These are phyloP conservation scores for Cladosporium sp. DNA, from an alignment of 2,329 filamentous ascomycete genomes.

Conservation along the genomic window DNA sequence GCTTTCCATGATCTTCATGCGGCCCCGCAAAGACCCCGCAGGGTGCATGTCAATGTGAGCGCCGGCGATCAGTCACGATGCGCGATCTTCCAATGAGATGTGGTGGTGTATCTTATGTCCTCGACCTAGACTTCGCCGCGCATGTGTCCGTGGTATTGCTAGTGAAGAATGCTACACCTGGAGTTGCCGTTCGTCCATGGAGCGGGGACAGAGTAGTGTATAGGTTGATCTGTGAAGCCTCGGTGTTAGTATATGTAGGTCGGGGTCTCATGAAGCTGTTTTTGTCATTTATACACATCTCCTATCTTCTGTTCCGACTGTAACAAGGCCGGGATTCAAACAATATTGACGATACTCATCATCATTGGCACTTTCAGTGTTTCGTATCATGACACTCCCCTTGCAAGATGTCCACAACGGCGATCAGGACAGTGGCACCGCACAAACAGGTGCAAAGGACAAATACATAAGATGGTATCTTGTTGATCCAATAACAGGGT, in stretches of 20 bases:
- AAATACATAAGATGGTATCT: slow-evolving; percentile 23
- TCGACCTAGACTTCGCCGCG: no score
- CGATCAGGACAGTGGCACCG: slow-evolving; percentile 18
- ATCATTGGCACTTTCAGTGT: neutral
- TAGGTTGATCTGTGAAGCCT: neutral
- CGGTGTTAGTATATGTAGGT: neutral
- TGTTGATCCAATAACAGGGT: neutral
- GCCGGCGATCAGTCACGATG: no score
- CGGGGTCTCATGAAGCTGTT: neutral
- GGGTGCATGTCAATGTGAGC: no score
- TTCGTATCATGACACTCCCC: slow-evolving; percentile 1
- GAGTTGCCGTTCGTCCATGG: slow-evolving; percentile 10
- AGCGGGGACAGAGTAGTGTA: slow-evolving; percentile 1
- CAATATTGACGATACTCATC: no score
- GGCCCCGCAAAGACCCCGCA: no score
- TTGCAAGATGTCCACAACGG: slow-evolving; percentile 14
- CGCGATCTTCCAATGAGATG: no score
- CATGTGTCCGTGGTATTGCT: no score
- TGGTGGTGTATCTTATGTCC: no score
- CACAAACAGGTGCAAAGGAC: slow-evolving; percentile 14
- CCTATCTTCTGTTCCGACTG: no score
- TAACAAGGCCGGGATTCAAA: no score
- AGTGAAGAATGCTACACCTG: no score
- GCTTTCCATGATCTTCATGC: no score
- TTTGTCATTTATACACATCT: neutral